A percentile compares a stretch with the other conserved stretches of the same genome.
Evolutionary conservation across 768 basidiomycete genomes (phyloP).

Genomic region (Trametes villosa): DNA sequence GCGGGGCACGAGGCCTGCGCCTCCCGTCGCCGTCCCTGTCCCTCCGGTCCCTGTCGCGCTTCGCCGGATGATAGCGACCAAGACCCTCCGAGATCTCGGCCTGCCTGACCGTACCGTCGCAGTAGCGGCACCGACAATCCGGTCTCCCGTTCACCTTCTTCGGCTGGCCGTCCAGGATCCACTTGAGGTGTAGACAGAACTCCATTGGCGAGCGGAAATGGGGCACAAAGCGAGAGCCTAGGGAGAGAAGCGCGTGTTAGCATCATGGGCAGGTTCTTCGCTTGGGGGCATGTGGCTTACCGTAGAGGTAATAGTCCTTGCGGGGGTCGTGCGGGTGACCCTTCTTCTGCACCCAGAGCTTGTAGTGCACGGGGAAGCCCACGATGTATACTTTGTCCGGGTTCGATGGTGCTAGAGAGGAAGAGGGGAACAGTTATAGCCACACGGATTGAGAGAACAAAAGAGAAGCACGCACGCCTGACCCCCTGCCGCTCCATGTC

Average conservation of each 20-base stretch:
- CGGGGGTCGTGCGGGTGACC: constrained; percentile 26
- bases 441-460: not conserved
- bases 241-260: not conserved
- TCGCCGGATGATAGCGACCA: constrained; percentile 3
- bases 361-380: constrained; percentile 27
- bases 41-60: constrained; percentile 10
- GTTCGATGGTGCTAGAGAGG: not conserved
- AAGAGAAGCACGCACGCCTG: constrained; percentile 17
- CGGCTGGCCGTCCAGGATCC: constrained; percentile 28
- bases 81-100: constrained; percentile 25
- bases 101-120: constrained; percentile 24
- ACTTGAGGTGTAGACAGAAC: constrained; percentile 29
- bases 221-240: constrained; percentile 23
- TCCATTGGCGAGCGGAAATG: constrained; percentile 32
- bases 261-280: not conserved
- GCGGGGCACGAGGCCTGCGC: not conserved
- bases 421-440: not conserved
- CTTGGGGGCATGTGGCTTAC: constrained; percentile 17
- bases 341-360: constrained; percentile 29
- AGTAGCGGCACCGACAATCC: constrained; percentile 32
- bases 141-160: constrained; percentile 20
- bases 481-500: constrained; percentile 14
- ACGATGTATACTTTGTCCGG: constrained; percentile 12
- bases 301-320: constrained; percentile 29
- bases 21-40: constrained; percentile 12